Conservation (phyloP, 345 rosid species). For the Gossypium sturtianum region DNA sequence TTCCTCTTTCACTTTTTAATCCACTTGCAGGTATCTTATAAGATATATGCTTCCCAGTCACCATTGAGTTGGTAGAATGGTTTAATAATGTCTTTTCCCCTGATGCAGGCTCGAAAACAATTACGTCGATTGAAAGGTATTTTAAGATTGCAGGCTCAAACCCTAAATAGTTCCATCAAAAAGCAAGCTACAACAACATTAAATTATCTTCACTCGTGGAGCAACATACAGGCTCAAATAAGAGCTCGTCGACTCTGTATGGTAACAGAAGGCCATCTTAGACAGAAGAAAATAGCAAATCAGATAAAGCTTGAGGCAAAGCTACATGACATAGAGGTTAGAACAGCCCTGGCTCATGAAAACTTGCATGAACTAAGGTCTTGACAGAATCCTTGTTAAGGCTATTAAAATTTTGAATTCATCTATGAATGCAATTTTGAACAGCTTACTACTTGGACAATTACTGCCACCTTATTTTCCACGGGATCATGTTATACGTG, state of each 20-base stretch:
- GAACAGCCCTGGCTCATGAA: slow-evolving; percentile 1
- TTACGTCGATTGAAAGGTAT: slow-evolving; percentile 61
- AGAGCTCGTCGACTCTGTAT: slow-evolving; percentile 62
- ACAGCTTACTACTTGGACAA: neutral
- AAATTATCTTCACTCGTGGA: slow-evolving; percentile 81
- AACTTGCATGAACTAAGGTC: slow-evolving; percentile 2
- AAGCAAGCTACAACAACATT: slow-evolving; percentile 55
- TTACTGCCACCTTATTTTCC: neutral
- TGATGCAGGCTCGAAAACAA: slow-evolving; percentile 64
- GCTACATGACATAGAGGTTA: slow-evolving; percentile 83
- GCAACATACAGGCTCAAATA: slow-evolving; percentile 63
- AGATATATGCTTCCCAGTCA: neutral
- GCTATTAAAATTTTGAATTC: neutral
- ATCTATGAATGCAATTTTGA: neutral
- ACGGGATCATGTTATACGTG: neutral
- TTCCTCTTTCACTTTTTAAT: neutral
- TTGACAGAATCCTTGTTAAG: slow-evolving; percentile 12
- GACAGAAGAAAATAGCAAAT: slow-evolving; percentile 81
- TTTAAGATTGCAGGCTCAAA: slow-evolving; percentile 42
- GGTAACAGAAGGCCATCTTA: slow-evolving; percentile 72
- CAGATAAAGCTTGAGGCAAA: slow-evolving; percentile 91
- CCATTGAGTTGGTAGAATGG: neutral
- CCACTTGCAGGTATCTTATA: slow-evolving; percentile 3
- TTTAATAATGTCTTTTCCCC: slow-evolving; percentile 4
- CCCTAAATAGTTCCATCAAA: slow-evolving; percentile 39